phyloP scores from a whole-genome alignment of 805 yeast species.

The Yamadazyma tumulicola region DNA sequence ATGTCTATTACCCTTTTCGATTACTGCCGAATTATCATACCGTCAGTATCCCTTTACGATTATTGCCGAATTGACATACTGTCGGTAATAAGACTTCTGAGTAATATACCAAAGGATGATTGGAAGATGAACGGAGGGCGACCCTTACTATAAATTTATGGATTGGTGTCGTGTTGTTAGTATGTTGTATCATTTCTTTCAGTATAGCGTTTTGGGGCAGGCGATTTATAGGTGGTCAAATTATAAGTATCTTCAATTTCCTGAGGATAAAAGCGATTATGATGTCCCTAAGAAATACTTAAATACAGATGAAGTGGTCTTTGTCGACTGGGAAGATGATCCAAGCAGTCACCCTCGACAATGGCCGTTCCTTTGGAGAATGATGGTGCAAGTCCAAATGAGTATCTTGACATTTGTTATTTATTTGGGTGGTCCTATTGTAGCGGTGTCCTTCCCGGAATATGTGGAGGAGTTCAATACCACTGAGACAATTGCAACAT shows the following conservation, averaged over 20 bases:
- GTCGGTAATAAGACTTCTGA: too few relatives aligned
- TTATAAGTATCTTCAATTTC: constrained; percentile 18
- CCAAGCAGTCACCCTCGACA: constrained; percentile 56
- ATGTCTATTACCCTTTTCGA: too few relatives aligned
- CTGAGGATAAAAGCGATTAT: constrained; percentile 27
- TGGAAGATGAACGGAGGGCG: too few relatives aligned
- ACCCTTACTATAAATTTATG: too few relatives aligned
- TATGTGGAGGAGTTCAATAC: constrained; percentile 45
- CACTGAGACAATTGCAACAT: constrained; percentile 40
- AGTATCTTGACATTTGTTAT: constrained; percentile 25
- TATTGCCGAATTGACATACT: too few relatives aligned
- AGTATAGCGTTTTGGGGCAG: constrained; percentile 19
- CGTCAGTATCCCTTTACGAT: too few relatives aligned
- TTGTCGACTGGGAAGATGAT: constrained; percentile 37
- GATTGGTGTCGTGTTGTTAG: too few relatives aligned
- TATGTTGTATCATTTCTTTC: constrained; percentile 3
- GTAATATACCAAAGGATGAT: too few relatives aligned
- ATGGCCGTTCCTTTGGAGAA: constrained; percentile 46
- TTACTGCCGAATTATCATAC: too few relatives aligned
- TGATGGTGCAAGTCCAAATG: constrained; percentile 29
- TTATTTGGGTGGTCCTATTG: constrained; percentile 55
- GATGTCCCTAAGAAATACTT: constrained; percentile 25
- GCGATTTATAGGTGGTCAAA: constrained; percentile 22
- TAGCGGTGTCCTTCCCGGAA: constrained; percentile 48
- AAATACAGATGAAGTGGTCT: constrained; percentile 5